Evolutionary conservation across 2,329 filamentous ascomycete genomes (phyloP), one percentile per base, ranked within the genome.

Genomic region (Xylariomycetidae sp.): DNA sequence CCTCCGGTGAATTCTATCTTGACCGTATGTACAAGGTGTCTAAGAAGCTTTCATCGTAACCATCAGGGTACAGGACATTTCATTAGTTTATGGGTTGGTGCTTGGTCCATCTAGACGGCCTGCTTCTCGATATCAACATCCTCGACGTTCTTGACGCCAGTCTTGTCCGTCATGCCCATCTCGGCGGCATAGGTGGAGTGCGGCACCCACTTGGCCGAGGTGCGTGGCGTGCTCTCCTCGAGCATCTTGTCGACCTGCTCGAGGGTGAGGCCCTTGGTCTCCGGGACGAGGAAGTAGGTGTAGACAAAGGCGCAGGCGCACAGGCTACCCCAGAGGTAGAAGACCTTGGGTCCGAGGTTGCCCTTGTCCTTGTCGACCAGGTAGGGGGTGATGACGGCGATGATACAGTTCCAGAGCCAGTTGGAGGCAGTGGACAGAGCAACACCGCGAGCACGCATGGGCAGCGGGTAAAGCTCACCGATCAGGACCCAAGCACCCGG

Each of bases 231-330:
- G 24, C 76, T 79, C 76, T 93, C 85, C 68, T 89, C 85, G 72
- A 92, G 78, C 85, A 93, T 90, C 70, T 78, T 79, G 67, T 87
- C 82, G 53, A 87, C 80, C 65, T 87, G 82, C 66, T 87, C 82
- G 26, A 86, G 78, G 32, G 81, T 81, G 29, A 86, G 71, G 36
- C 82, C 82, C 73, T 85, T 83, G 58, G 79, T 84, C 66, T 84
- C 79, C 39, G 78, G 80, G 24, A 86, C 68, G 36, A 86, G 68
- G 71, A 85, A 82, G 70, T 82, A 86, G 37, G 78, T 64, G 66
- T 84, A 86, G 54, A 76, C 53, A 31, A 76, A 66, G 34, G 72
- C 72, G 39, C 56, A 54, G 7, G 64, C 62, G 68, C 81, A 85
- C 39, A 84, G 76, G 25, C 65, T 67, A 27, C 82, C 81, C 82